These are phyloP conservation scores for Cercospora beticola DNA, from an alignment of 2,329 filamentous ascomycete genomes.

Conservation along the genomic window DNA sequence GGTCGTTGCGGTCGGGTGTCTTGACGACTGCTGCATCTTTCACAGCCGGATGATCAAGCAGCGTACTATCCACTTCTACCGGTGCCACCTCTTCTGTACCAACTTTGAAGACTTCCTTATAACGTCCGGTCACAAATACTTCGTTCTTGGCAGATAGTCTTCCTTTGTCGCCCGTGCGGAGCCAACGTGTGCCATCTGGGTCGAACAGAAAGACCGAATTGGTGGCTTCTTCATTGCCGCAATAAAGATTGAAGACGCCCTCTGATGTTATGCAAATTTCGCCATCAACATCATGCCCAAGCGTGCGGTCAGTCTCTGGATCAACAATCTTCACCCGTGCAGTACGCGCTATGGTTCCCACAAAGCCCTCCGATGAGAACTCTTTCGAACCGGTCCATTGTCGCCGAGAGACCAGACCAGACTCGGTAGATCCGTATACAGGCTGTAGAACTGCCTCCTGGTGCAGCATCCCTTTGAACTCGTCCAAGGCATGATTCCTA, in stretches of 20 bases:
- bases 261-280: neutral
- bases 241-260: conserved; percentile 5
- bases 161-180: conserved; percentile 10
- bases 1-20: neutral
- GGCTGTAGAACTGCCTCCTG: neutral
- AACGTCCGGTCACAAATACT: conserved; percentile 9
- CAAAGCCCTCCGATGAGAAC: neutral
- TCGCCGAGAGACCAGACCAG: neutral
- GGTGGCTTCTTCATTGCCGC: neutral
- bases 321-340: conserved; percentile 1
- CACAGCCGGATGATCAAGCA: neutral
- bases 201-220: neutral
- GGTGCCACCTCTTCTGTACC: conserved; percentile 8
- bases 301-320: neutral
- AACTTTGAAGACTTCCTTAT: conserved; percentile 14
- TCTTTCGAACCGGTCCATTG: neutral
- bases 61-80: conserved; percentile 1
- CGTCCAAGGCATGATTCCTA: neutral
- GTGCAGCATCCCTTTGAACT: neutral
- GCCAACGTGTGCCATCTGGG: neutral
- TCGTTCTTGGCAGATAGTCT: neutral
- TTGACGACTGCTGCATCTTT: conserved; percentile 5
- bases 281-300: neutral
- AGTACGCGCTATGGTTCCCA: conserved; percentile 22
- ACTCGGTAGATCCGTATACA: neutral